Conservation (phyloP, 495 filamentous ascomycete genomes). For the Alectoria sarmentosa region DNA sequence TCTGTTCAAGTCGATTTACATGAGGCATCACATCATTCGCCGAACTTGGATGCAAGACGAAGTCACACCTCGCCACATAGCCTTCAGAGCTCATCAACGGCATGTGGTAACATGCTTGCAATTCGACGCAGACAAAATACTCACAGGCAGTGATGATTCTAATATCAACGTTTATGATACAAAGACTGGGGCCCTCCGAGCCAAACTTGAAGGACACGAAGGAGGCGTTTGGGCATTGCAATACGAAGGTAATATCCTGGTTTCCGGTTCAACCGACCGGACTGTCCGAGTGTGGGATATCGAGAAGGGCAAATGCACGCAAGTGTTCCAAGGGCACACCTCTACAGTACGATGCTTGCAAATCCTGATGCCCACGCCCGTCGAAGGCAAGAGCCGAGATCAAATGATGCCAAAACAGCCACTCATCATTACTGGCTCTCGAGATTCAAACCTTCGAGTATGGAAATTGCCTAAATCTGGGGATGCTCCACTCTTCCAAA, state of each 20-base stretch:
- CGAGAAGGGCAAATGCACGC: slow-evolving; percentile 78
- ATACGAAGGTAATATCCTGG: slow-evolving; percentile 88
- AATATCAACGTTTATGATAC: slow-evolving; percentile 99
- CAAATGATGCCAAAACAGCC: slow-evolving; percentile 79
- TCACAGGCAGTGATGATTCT: slow-evolving; percentile 96
- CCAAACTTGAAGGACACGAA: slow-evolving; percentile 83
- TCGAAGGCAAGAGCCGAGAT: slow-evolving; percentile 67
- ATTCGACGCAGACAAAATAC: slow-evolving; percentile 95
- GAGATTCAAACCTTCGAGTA: slow-evolving; percentile 88
- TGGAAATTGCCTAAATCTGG: slow-evolving; percentile 89
- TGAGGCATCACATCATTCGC: slow-evolving; percentile 80
- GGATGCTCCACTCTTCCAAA: slow-evolving; percentile 67
- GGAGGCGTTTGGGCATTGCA: slow-evolving; percentile 97
- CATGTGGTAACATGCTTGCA: slow-evolving; percentile 98
- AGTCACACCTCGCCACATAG: slow-evolving; percentile 85
- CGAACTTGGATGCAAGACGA: slow-evolving; percentile 83
- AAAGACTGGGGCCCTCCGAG: slow-evolving; percentile 79
- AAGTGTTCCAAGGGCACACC: slow-evolving; percentile 95
- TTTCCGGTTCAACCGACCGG: slow-evolving; percentile 93
- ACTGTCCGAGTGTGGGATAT: slow-evolving; percentile 98
- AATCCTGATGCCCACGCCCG: slow-evolving; percentile 79
- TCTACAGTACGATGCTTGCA: slow-evolving; percentile 95
- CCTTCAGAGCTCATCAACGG: slow-evolving; percentile 89
- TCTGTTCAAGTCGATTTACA: slow-evolving; percentile 94
- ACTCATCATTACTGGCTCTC: slow-evolving; percentile 93